Evolutionary conservation across 352 stramenopile genomes (phyloP).

Genomic region (Phytopythium sindhum): DNA sequence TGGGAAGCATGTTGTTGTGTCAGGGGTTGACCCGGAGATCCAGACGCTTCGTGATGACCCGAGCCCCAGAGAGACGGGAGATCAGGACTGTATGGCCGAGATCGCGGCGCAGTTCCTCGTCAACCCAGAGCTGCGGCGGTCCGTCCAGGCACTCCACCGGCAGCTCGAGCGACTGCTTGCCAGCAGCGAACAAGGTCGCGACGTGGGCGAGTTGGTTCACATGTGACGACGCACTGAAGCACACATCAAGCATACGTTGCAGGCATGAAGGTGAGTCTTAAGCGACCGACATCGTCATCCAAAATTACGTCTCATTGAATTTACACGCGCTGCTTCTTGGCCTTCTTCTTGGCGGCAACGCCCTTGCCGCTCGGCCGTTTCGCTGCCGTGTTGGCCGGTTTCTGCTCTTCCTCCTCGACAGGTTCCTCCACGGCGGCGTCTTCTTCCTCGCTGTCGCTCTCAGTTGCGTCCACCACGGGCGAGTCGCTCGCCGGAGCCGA

Average conservation of each 20-base stretch:
- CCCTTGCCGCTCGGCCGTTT: constrained; percentile 1
- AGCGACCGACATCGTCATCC: neutral
- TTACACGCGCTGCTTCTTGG: constrained; percentile 56
- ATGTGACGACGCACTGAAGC: neutral
- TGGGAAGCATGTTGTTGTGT: neutral
- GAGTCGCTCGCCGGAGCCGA: constrained; percentile 16
- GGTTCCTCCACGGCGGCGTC: constrained; percentile 10
- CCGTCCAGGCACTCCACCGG: neutral
- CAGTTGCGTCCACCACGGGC: constrained; percentile 28
- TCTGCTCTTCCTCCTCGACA: constrained; percentile 18
- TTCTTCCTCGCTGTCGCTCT: constrained; percentile 31
- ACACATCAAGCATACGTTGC: too few relatives aligned
- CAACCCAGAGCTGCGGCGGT: neutral
- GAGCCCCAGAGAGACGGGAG: neutral
- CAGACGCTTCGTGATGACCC: neutral
- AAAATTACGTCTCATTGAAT: constrained; percentile 15
- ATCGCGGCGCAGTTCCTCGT: neutral
- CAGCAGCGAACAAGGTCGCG: too few relatives aligned
- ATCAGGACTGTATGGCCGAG: neutral
- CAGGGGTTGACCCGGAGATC: neutral
- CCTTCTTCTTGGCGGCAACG: constrained; percentile 15
- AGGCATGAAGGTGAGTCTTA: too few relatives aligned
- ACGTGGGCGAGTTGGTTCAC: neutral
- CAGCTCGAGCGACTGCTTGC: neutral
- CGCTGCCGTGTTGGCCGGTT: constrained; percentile 17